Conservation (phyloP, 495 filamentous ascomycete genomes). For the Hypoxylon fuscum region DNA sequence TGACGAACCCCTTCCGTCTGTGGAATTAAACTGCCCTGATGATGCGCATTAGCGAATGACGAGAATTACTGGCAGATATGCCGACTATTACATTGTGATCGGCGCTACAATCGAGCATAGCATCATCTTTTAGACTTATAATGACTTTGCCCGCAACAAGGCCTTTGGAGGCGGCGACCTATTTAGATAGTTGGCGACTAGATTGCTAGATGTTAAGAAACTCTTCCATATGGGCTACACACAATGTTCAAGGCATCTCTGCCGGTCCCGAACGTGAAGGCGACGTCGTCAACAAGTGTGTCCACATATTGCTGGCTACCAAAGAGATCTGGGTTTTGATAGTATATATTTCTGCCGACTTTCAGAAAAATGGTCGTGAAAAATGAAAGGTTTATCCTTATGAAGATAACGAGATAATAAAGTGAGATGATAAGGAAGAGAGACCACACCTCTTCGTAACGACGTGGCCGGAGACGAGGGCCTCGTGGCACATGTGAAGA, state of each 20-base stretch:
- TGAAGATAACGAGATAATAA: neutral
- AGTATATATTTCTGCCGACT: constrained; percentile 81
- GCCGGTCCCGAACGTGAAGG: constrained; percentile 74
- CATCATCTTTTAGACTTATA: constrained; percentile 36
- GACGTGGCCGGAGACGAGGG: constrained; percentile 66
- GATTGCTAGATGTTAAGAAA: neutral
- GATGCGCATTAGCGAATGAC: constrained; percentile 1
- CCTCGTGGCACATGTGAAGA: constrained; percentile 74
- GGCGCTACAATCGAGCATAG: constrained; percentile 44
- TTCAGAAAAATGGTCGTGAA: constrained; percentile 2
- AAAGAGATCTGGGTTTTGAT: constrained; percentile 84
- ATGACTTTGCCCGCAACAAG: constrained; percentile 47
- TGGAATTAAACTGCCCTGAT: constrained; percentile 75
- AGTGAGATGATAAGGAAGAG: no score
- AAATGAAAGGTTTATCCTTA: neutral
- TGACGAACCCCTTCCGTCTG: constrained; percentile 59
- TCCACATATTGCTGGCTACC: constrained; percentile 78
- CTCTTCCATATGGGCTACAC: constrained; percentile 20
- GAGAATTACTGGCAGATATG: neutral
- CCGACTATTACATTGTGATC: constrained; percentile 35
- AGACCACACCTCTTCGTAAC: constrained; percentile 78
- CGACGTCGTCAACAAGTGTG: constrained; percentile 81
- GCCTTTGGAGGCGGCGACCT: constrained; percentile 73
- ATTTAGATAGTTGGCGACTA: neutral
- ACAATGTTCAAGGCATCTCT: constrained; percentile 74